Conservation (phyloP, 768 basidiomycete species). For the Paxillus involutus region DNA sequence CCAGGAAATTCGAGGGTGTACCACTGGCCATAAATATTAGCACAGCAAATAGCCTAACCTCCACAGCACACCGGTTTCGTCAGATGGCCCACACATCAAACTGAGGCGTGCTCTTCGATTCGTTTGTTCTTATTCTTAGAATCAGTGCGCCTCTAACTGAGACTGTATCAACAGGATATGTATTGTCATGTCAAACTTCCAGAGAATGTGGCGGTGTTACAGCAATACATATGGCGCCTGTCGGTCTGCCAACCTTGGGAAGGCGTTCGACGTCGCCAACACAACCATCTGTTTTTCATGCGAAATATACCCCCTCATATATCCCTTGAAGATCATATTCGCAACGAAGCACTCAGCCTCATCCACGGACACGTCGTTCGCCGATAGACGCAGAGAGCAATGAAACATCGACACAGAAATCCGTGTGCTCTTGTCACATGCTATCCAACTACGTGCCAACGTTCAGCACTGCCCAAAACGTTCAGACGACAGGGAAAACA, state of each 20-base stretch:
- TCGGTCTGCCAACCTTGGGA: slow-evolving; percentile 71
- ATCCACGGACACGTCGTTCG: slow-evolving; percentile 65
- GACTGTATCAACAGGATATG: too few species aligned
- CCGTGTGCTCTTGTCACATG: slow-evolving; percentile 67
- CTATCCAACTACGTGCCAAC: slow-evolving; percentile 65
- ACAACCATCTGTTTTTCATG: slow-evolving; percentile 96
- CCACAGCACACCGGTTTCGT: too few species aligned
- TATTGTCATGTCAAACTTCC: too few species aligned
- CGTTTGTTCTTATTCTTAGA: not conserved
- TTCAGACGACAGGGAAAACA: slow-evolving; percentile 9
- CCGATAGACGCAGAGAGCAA: slow-evolving; percentile 68
- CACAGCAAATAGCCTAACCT: too few species aligned
- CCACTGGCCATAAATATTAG: too few species aligned
- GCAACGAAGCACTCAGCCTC: slow-evolving; percentile 94
- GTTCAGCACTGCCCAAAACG: slow-evolving; percentile 1
- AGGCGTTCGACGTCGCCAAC: slow-evolving; percentile 74
- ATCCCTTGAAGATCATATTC: slow-evolving; percentile 93
- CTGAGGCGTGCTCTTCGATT: not conserved
- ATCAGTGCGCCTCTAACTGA: too few species aligned
- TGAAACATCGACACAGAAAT: slow-evolving; percentile 84
- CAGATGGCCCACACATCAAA: too few species aligned
- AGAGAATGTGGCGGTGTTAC: slow-evolving; percentile 5
- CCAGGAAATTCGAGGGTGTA: too few species aligned
- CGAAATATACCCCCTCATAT: slow-evolving; percentile 93
- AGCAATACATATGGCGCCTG: slow-evolving; percentile 45